phyloP scores from a whole-genome alignment of 164 flowering plant genomes.

The Magnolia sinica region DNA sequence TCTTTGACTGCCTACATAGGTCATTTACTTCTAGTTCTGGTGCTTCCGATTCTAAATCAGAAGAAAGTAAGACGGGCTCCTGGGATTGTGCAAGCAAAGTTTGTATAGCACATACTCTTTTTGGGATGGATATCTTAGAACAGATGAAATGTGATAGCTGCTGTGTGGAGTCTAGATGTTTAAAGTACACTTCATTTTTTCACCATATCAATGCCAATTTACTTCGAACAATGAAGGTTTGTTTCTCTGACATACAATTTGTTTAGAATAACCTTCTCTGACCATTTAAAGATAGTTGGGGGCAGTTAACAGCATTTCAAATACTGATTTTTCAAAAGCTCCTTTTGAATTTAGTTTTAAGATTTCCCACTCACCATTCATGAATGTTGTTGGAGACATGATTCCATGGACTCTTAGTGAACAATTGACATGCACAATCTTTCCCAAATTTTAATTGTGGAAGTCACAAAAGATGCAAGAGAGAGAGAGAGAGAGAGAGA shows the following conservation, averaged over 20 bases:
- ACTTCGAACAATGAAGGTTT: constrained; percentile 86
- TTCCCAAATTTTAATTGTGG: too few relatives aligned
- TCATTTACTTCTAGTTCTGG: constrained; percentile 45
- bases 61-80: neutral
- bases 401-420: too few relatives aligned
- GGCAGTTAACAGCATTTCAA: too few relatives aligned
- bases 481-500: too few relatives aligned
- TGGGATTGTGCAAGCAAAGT: constrained; percentile 53
- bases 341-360: neutral
- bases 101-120: constrained; percentile 77
- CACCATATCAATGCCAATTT: constrained; percentile 92
- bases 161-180: constrained; percentile 68
- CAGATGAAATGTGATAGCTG: constrained; percentile 80
- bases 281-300: too few relatives aligned
- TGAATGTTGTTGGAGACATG: too few relatives aligned
- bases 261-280: too few relatives aligned
- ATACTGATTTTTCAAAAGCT: neutral
- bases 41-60: constrained; percentile 52
- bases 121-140: constrained; percentile 90
- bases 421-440: too few relatives aligned
- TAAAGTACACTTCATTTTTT: constrained; percentile 88
- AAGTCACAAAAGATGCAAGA: too few relatives aligned
- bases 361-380: too few relatives aligned
- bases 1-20: constrained; percentile 86
- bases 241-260: constrained; percentile 1